Conservation (phyloP, 176 grass and related monocot genomes). For the Aegilops longissima region DNA sequence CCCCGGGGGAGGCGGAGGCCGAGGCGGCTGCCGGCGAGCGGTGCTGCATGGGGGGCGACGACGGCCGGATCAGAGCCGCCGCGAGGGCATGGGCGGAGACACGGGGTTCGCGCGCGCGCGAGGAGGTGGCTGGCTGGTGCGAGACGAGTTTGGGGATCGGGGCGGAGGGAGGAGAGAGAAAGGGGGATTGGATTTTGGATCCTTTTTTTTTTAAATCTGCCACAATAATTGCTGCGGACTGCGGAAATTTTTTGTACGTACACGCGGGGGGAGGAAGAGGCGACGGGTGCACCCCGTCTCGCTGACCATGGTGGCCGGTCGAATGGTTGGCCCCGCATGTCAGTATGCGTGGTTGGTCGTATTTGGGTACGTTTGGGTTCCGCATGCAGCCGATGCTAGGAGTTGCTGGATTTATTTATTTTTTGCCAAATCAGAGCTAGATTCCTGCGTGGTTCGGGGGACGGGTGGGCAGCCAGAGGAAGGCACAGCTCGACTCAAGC, state of each 20-base stretch:
- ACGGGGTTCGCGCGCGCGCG: slow-evolving; percentile 38
- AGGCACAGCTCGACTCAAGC: too few species aligned
- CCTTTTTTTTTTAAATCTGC: too few species aligned
- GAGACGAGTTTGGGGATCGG: slow-evolving; percentile 14
- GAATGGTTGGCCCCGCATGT: background rate
- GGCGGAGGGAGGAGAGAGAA: slow-evolving; percentile 14
- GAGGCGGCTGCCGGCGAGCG: slow-evolving; percentile 10
- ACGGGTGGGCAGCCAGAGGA: too few species aligned
- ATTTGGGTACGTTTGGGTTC: too few species aligned
- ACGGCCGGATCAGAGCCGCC: slow-evolving; percentile 21
- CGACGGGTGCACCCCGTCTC: too few species aligned
- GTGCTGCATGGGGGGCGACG: slow-evolving; percentile 24
- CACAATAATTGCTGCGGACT: slow-evolving; percentile 2
- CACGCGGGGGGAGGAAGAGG: too few species aligned
- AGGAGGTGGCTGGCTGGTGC: slow-evolving; percentile 1
- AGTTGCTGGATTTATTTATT: too few species aligned
- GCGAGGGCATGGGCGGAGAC: background rate
- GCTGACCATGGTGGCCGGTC: background rate
- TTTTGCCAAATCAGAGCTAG: too few species aligned
- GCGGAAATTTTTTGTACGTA: background rate
- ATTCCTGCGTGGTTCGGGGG: too few species aligned
- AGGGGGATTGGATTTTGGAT: background rate
- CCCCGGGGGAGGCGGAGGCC: slow-evolving; percentile 11
- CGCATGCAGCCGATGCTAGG: too few species aligned
- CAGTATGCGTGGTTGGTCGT: background rate